These are phyloP conservation scores for Balamuthia mandrillaris DNA, from an alignment of 208 protist genomes.

Conservation along the genomic window DNA sequence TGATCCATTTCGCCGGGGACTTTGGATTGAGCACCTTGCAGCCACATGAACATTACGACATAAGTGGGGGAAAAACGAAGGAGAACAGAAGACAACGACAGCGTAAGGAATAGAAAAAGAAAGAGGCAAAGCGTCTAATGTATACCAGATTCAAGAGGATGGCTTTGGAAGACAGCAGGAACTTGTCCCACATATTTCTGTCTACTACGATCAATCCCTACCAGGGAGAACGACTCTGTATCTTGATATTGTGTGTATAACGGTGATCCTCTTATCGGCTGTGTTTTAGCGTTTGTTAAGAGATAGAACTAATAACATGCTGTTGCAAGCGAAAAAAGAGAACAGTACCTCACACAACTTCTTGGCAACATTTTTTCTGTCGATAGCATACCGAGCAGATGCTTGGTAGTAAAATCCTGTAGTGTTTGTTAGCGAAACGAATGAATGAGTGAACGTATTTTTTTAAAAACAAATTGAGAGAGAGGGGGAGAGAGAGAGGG, in stretches of 20 bases:
- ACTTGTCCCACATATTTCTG: neutral
- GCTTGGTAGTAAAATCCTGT: too few species aligned
- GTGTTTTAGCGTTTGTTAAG: too few species aligned
- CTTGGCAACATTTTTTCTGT: neutral
- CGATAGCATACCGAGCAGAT: too few species aligned
- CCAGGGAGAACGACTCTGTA: neutral
- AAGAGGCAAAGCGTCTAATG: neutral
- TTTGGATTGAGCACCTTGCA: neutral
- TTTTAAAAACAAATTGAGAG: too few species aligned
- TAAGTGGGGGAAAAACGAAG: constrained; percentile 30
- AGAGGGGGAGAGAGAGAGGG: too few species aligned
- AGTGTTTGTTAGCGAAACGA: too few species aligned
- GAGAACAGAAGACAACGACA: neutral
- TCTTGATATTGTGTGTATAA: neutral
- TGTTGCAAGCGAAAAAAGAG: neutral
- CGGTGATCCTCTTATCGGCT: neutral
- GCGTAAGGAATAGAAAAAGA: neutral
- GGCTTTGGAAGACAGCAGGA: neutral
- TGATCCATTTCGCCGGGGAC: constrained; percentile 23
- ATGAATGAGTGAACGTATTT: too few species aligned
- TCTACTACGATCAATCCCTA: neutral
- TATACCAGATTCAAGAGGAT: constrained; percentile 14
- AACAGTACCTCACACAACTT: neutral
- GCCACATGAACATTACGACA: neutral
- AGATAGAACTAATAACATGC: neutral